Conservation (phyloP, 73 alveolate species). For the Paramecium biaurelia region DNA sequence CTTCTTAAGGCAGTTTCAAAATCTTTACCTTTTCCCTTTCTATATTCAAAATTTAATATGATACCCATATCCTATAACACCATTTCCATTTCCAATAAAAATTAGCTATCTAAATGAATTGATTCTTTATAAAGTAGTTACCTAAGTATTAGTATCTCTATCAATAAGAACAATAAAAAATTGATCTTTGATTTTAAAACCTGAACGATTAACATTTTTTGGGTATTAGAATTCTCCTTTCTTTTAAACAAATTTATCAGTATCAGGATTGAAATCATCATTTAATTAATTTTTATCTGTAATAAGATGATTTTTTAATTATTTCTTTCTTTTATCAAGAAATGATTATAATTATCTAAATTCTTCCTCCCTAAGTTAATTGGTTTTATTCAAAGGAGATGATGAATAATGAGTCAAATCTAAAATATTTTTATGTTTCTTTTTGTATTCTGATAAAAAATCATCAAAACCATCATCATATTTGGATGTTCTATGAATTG, state of each 20-base stretch:
- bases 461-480: conserved; percentile 26
- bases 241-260: neutral
- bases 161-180: conserved; percentile 72
- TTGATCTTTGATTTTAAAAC: conserved; percentile 56
- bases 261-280: neutral
- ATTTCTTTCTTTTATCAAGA: neutral
- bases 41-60: neutral
- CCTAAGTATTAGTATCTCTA: conserved; percentile 73
- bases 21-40: conserved; percentile 81
- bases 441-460: neutral
- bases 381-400: neutral
- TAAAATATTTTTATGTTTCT: neutral
- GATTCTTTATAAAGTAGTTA: conserved; percentile 77
- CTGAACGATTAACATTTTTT: neutral
- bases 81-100: conserved; percentile 79
- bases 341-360: neutral
- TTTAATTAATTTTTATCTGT: neutral
- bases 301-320: neutral
- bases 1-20: conserved; percentile 75
- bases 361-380: neutral
- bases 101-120: conserved; percentile 75
- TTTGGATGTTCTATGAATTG: neutral
- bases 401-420: neutral
- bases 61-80: conserved; percentile 76
- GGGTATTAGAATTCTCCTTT: neutral